Base-by-base conservation (phyloP, 257 asterid species). In the Rubia yunnanensis region DNA sequence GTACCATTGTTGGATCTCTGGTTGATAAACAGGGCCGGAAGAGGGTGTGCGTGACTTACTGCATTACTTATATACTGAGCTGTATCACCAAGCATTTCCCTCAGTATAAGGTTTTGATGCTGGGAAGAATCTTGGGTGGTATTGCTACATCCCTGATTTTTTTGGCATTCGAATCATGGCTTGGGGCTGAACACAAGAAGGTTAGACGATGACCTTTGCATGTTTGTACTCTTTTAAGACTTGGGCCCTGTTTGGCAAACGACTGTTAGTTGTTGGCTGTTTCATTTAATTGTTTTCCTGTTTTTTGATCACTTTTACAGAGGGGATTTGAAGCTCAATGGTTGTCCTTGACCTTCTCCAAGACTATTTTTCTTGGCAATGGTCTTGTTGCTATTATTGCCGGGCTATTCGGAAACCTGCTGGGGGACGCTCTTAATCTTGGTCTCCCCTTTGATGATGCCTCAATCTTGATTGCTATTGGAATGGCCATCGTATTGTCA, bases 361-460 rank as follows among this genome's bases (percentile, higher is more conserved):
- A 92, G 84, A 96, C 98, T 74, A 84, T 89, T 76, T 89, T 92
- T 73, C 91, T 92, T 24, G 98, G 98, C 39, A 92, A 92, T 77
- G 98, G 98, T 67, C 95, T 92, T 71, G 87, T 92, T 76, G 98
- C 98, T 23, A 92, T 92, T 76, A 32, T 92, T 54, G 22, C 98
- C 76, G 98, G 98, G 48, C 76, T 92, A 74, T 89, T 92, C 49
- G 98, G 98, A 57, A 92, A 92, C 81, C 64, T 84, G 28, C 84
- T 92, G 28, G 98, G 89, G 72, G 98, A 89, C 75, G 56, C 95
- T 66, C 65, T 92, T 59, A 83, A 77, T 72, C 88, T 92, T 60
- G 98, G 98, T 24, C 96, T 84, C 98, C 98, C 98, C 63, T 92
- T 92, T 65, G 98, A 92, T 78, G 96, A 96, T 50, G 96, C 98